These are phyloP conservation scores for Multifurca ochricompacta DNA, from an alignment of 768 basidiomycete species.

Conservation along the genomic window DNA sequence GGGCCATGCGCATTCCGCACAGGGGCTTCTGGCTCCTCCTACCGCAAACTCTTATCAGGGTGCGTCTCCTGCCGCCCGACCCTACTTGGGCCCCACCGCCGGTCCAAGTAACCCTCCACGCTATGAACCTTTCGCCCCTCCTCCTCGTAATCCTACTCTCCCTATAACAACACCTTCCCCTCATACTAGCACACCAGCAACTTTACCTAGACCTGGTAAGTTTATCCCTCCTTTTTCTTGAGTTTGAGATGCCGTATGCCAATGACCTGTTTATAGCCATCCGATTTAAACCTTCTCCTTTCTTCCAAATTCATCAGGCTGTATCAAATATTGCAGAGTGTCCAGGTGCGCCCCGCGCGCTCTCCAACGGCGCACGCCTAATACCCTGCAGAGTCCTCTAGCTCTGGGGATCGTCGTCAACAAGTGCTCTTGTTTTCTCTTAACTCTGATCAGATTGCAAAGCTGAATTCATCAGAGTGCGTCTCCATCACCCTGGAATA, in stretches of 20 bases:
- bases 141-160: slow-evolving; percentile 12
- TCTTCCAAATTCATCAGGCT: slow-evolving; percentile 57
- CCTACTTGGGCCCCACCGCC: slow-evolving; percentile 21
- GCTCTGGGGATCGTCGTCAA: slow-evolving; percentile 67
- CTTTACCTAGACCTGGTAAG: slow-evolving; percentile 4
- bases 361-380: slow-evolving; percentile 2
- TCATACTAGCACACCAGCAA: neutral
- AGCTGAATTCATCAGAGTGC: slow-evolving; percentile 42
- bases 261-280: slow-evolving; percentile 39
- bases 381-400: slow-evolving; percentile 54
- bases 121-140: slow-evolving; percentile 35
- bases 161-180: slow-evolving; percentile 1
- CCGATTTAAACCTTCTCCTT: slow-evolving; percentile 75
- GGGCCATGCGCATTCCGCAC: slow-evolving; percentile 8
- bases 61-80: neutral
- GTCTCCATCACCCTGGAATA: neutral
- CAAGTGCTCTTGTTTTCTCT: slow-evolving; percentile 57
- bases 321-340: slow-evolving; percentile 66
- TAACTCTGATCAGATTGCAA: slow-evolving; percentile 52
- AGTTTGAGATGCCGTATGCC: neutral
- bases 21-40: neutral
- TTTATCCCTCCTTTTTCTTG: neutral
- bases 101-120: slow-evolving; percentile 35
- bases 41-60: slow-evolving; percentile 1
- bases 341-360: slow-evolving; percentile 47